phyloP scores from a whole-genome alignment of 331 rosid species.

The Cydonia oblonga region DNA sequence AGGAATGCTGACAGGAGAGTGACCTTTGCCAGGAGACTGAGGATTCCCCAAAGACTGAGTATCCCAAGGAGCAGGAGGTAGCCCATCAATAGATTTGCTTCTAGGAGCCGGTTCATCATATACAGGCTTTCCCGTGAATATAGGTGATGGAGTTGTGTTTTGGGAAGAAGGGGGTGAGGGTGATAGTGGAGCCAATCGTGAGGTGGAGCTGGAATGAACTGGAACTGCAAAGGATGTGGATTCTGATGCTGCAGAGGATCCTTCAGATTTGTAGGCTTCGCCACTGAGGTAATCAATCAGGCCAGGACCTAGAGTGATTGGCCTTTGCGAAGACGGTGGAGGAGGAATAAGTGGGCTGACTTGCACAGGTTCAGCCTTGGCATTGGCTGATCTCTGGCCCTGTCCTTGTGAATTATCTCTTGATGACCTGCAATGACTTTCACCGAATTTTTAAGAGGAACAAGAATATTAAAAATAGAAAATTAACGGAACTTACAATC shows the following conservation, averaged over 20 bases:
- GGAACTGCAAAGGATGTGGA: conserved; percentile 33
- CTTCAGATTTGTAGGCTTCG: conserved; percentile 60
- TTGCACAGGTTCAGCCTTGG: conserved; percentile 32
- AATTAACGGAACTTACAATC: not conserved
- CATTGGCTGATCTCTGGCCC: conserved; percentile 40
- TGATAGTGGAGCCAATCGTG: conserved; percentile 24
- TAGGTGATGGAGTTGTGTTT: conserved; percentile 34
- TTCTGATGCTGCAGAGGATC: conserved; percentile 24
- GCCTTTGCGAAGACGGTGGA: conserved; percentile 60
- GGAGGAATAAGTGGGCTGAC: conserved; percentile 57
- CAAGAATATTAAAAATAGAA: not conserved
- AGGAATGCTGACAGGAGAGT: conserved; percentile 43
- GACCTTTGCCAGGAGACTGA: conserved; percentile 8
- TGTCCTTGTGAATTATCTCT: conserved; percentile 31
- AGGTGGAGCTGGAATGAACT: conserved; percentile 29
- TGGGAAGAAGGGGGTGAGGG: conserved; percentile 35
- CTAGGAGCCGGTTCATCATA: conserved; percentile 65
- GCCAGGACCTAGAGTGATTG: conserved; percentile 39
- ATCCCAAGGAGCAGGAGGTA: conserved; percentile 85
- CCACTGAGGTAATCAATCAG: conserved; percentile 87
- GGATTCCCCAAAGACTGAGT: conserved; percentile 29
- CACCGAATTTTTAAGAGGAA: not conserved
- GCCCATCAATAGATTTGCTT: conserved; percentile 40
- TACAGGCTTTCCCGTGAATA: conserved; percentile 36
- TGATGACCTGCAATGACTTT: conserved; percentile 51